Base-by-base conservation (phyloP, 106 monocot species). In the Dendrobium officinale region DNA sequence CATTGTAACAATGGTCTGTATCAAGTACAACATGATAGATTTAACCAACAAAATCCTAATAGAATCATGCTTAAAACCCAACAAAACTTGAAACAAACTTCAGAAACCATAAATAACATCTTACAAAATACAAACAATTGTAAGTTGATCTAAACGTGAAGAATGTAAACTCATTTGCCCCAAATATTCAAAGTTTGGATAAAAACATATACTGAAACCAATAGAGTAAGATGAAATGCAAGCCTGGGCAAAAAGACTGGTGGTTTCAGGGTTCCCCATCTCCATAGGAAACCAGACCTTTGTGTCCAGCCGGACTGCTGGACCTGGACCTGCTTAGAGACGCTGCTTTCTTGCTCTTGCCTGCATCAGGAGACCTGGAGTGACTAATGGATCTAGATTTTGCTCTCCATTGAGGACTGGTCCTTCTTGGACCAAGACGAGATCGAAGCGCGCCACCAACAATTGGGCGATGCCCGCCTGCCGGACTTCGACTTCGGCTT, bases 231-330 rank as follows among this genome's bases (percentile, higher is more conserved):
- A 70, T 29, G 11, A 15, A 15, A 56, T 7, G 19, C 1, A 58
- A 17, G 9, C 64, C n/a, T n/a, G 8, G n/a, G 64, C 6, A 33
- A 15, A 70, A 43, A 43, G 18, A 15, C 6, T 18, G 9, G 43
- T 18, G 9, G 43, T 58, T 37, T 67, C 43, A 45, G 64, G 61
- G 33, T 10, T 78, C 55, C 37, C 42, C 82, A 58, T 88, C 88
- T 68, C 85, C 80, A 58, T 88, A 88, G 20, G 88, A 83, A 33
- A 88, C 88, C 80, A 88, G 75, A 17, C 88, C 88, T 45, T 67
- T 58, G 26, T 77, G 78, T 20, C 74, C 75, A 41, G 72, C 78
- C 31, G 85, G 85, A 56, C 88, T 88, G 42, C 87, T 84, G 11
- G 84, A 84, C 42, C 84, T 77, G 8, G 86, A 86, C 27, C 80